Percentiles rank a stretch among this genome's conserved stretches.
phyloP scores from a whole-genome alignment of 1,139 yeast genomes.

The Zygosaccharomyces sapae region DNA sequence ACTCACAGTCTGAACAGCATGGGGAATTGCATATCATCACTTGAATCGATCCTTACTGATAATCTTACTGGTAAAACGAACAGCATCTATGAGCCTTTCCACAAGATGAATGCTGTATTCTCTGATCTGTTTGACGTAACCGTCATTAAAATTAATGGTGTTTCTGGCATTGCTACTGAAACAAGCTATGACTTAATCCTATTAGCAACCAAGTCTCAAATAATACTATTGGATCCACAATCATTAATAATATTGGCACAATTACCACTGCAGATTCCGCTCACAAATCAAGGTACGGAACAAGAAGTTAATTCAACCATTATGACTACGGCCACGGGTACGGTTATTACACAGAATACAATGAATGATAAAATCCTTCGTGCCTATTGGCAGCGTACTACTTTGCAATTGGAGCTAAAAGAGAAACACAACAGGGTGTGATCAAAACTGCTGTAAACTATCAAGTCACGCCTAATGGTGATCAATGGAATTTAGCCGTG shows the following conservation, averaged over 20 bases:
- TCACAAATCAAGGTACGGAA: not conserved
- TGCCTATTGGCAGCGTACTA: conserved; percentile 3
- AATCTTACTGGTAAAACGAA: too few relatives aligned
- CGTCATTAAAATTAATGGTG: not conserved
- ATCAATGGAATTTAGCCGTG: not conserved
- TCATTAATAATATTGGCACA: not conserved
- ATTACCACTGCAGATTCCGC: not conserved
- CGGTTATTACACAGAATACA: not conserved
- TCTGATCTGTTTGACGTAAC: not conserved
- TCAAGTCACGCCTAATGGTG: conserved; percentile 8
- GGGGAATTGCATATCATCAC: not conserved
- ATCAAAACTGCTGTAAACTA: not conserved
- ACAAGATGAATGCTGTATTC: too few relatives aligned
- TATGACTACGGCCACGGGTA: not conserved
- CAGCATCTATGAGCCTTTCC: too few relatives aligned
- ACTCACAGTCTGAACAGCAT: not conserved
- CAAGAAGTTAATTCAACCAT: not conserved
- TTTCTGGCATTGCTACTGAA: not conserved
- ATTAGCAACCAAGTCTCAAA: not conserved
- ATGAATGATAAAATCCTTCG: not conserved
- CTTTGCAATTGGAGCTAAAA: not conserved
- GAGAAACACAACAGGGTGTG: not conserved
- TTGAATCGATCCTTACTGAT: not conserved
- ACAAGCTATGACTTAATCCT: not conserved
- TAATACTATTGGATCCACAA: not conserved